Evolutionary conservation across 208 protist genomes (phyloP), one percentile per base, ranked within the genome.

Genomic region (Crithidia thermophila): DNA sequence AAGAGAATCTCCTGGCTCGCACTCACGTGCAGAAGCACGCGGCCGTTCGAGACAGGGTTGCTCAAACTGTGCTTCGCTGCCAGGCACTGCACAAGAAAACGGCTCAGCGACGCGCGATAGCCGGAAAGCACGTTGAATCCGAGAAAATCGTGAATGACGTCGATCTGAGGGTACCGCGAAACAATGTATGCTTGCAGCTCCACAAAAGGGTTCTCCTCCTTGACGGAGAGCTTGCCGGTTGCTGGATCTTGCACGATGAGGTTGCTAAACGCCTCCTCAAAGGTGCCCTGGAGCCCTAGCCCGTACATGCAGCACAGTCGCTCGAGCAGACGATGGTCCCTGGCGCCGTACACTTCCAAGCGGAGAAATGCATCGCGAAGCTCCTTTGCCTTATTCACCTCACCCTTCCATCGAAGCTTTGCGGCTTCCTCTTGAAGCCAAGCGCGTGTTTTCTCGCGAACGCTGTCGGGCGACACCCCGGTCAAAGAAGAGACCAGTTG

Each of bases 311-410:
- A 91, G 75, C 85, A 92, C 27, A 95, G 61, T 4, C 90, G 68
- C 49, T 95, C 85, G 28, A 95, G 67, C 33, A 93, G 66, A 37
- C 80, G 77, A 64, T 88, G 71, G 53, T 95, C 85, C 30, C 72
- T 50, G 31, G 90, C 77, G 13, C 87, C 90, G 52, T 86, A 86
- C 39, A 83, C 67, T 52, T 95, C 87, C 18, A 95, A 64, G 27
- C 90, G 78, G 33, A 93, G 49, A 79, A 93, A 95, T 10, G 90
- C 87, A 63, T 95, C 90, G 50, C 90, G 87, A 18, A 95, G 72
- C 21, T 68, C 67, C 60, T 87, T 88, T 6, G 87, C 87, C 27
- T 91, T 90, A 65, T 90, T 93, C 13, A 95, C 70, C 61, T 95
- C 90, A 10, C 87, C 87, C 47, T 84, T 78, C 87, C 90, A 95